Evolutionary conservation across 1,284 basidiomycete genomes (phyloP), one percentile per base, ranked within the genome.

Genomic region (Dichomitus squalens): DNA sequence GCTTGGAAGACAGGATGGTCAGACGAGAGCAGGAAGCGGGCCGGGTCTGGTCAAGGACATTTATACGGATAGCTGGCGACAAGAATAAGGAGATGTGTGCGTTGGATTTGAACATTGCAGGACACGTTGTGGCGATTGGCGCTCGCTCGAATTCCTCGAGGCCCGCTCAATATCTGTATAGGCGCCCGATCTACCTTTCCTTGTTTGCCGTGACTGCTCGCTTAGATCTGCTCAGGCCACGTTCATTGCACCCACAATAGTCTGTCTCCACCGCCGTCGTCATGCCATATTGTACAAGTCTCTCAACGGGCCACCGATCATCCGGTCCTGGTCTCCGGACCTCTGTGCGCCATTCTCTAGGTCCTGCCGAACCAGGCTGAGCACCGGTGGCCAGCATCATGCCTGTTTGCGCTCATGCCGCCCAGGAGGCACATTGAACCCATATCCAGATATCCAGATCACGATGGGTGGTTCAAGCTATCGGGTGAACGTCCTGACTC

Each of bases 101-200:
- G 59, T 41, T 55, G 50, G 56, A 59, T 49, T 47, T 58, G 47
- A 49, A 57, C 62, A 64, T 64, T 57, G 62, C 57, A 48, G 57
- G 55, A 64, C 62, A 64, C 62, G 62, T 64, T 60, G 58, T 60
- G 57, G 57, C 59, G 62, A 64, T 64, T 60, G 62, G 57, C 62
- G 62, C 62, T 58, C 61, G 52, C 29, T 38, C 52, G 58, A 60
- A 49, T 55, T 58, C 58, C 41, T 14, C n/a, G n/a, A n/a, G n/a
- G n/a, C n/a, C n/a, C n/a, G n/a, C n/a, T n/a, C n/a, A n/a, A n/a
- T n/a, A n/a, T n/a, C n/a, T n/a, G n/a, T n/a, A n/a, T n/a, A n/a
- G n/a, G n/a, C n/a, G n/a, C n/a, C n/a, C n/a, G n/a, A n/a, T n/a
- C n/a, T n/a, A n/a, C n/a, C n/a, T n/a, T n/a, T n/a, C n/a, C n/a